Conservation (phyloP, 2,329 filamentous ascomycete species). For the Xylaria multiplex region DNA sequence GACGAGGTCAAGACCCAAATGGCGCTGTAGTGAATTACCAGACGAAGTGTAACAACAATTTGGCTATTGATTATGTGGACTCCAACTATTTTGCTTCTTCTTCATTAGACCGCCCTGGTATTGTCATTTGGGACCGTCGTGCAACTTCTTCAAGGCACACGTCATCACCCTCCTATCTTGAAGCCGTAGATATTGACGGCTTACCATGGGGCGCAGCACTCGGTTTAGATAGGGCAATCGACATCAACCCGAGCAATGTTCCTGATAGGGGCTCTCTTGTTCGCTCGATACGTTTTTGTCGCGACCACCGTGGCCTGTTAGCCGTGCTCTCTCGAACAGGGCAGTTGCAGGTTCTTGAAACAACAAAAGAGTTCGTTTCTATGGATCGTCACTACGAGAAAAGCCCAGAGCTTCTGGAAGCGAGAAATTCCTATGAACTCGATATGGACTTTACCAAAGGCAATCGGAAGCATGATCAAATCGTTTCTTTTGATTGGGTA, state of each 20-base stretch:
- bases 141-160: slow-evolving; percentile 62
- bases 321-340: slow-evolving; percentile 71
- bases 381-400: slow-evolving; percentile 54
- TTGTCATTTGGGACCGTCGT: slow-evolving; percentile 82
- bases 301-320: slow-evolving; percentile 69
- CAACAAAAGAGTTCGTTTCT: slow-evolving; percentile 63
- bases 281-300: slow-evolving; percentile 70
- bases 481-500: slow-evolving; percentile 76
- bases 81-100: slow-evolving; percentile 88
- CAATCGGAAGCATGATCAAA: slow-evolving; percentile 65
- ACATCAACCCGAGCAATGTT: slow-evolving; percentile 62
- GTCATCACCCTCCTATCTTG: slow-evolving; percentile 64
- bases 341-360: slow-evolving; percentile 70
- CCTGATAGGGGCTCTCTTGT: slow-evolving; percentile 69
- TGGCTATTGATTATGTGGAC: slow-evolving; percentile 82
- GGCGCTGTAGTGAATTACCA: slow-evolving; percentile 67
- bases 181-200: slow-evolving; percentile 69
- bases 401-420: slow-evolving; percentile 68
- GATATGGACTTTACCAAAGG: slow-evolving; percentile 66
- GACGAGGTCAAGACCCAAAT: slow-evolving; percentile 56
- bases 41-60: slow-evolving; percentile 74
- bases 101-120: slow-evolving; percentile 75
- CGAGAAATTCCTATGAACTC: slow-evolving; percentile 69
- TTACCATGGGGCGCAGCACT: slow-evolving; percentile 71
- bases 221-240: slow-evolving; percentile 66